Percentiles rank a stretch among this genome's conserved stretches.
phyloP scores from a whole-genome alignment of 2,329 filamentous ascomycete genomes.

The Biscogniauxia sp. region DNA sequence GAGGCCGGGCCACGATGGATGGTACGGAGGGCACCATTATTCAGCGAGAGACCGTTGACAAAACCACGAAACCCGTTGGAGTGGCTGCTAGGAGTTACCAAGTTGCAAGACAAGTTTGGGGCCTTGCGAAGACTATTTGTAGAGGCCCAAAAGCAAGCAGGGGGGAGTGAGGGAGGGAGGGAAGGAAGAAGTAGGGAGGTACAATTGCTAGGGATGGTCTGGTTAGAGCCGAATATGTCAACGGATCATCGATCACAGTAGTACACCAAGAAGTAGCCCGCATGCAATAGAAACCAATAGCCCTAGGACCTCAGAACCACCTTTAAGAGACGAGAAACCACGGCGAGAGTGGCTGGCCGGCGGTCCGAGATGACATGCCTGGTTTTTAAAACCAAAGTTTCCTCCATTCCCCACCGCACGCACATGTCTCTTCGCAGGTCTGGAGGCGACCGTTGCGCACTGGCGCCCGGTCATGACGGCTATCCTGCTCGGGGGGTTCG shows the following conservation, averaged over 20 bases:
- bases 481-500: not conserved
- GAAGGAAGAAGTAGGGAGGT: not conserved
- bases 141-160: not conserved
- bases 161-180: too few species aligned
- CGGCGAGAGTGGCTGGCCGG: not conserved
- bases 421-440: not conserved
- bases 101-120: not conserved
- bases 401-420: not conserved
- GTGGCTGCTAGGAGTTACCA: not conserved
- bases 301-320: not conserved
- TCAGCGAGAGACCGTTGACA: not conserved
- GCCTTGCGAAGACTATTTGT: not conserved
- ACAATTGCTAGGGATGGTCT: not conserved
- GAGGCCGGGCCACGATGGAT: constrained; percentile 36
- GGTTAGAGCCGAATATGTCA: not conserved
- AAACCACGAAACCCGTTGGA: not conserved
- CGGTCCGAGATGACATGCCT: not conserved
- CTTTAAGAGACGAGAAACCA: not conserved
- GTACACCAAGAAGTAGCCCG: not conserved
- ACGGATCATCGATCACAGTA: not conserved
- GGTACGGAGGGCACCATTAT: constrained; percentile 38
- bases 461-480: not conserved
- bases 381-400: not conserved
- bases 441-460: not conserved
- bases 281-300: not conserved